Evolutionary conservation across 257 asterid species (phyloP), one percentile per base, ranked within the genome.

Genomic region (Nicotiana knightiana): DNA sequence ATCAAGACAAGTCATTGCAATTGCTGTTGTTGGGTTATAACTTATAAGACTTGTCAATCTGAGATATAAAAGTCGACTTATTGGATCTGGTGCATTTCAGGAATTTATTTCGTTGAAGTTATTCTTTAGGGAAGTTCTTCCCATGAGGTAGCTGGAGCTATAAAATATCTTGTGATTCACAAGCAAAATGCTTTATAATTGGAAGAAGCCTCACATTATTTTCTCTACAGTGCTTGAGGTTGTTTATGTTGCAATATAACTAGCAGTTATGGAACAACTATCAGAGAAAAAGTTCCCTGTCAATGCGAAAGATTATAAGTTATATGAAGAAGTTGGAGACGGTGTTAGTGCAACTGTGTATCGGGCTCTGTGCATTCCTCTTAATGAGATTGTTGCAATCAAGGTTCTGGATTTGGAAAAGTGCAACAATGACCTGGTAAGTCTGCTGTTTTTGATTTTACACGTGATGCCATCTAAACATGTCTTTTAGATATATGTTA

Each of bases 341-440:
- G 99, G 99, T 76, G 99, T 96, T 84, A 96, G 99, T 86, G 97
- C 99, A 28, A 89, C 98, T 58, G 99, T 96, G 33, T 90, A 90
- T 81, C 91, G 92, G 85, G 99, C 99, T 76, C 91, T 89, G 64
- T 96, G 99, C 64, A 37, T 93, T 83, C 99, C 98, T 0, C 92
- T 90, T 59, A 86, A 93, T 64, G 98, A 90, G 88, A 84, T 71
- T 59, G 98, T 96, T 84, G 99, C 99, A 37, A 93, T 96, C 90
- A 96, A 96, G 92, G 98, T 94, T 91, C 98, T 96, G 79, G 99
- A 96, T 89, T 94, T 96, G 66, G 99, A 96, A 87, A 96, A 91
- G 88, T 96, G 98, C 89, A 94, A 92, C 77, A 96, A 92, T 88
- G 98, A 96, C 89, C 89, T 94, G 98, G 99, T 94, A 94, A 68